These are phyloP conservation scores for Aspergillus fischeri DNA, from an alignment of 2,329 filamentous ascomycete genomes.

Conservation along the genomic window DNA sequence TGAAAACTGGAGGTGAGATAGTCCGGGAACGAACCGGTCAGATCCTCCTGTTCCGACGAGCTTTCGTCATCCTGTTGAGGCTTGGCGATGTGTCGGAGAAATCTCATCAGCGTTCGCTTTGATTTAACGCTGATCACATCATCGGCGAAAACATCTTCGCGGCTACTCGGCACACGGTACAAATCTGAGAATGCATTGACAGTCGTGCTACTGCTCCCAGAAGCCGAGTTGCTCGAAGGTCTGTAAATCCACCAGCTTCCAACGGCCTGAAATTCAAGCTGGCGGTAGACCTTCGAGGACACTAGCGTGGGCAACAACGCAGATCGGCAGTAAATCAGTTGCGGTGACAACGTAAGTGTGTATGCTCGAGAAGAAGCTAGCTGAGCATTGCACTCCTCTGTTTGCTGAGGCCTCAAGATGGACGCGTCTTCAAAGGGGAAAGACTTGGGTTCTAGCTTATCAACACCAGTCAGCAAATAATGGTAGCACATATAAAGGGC, in stretches of 20 bases:
- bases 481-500: slow-evolving; percentile 1
- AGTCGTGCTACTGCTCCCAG: slow-evolving; percentile 6
- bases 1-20: slow-evolving; percentile 54
- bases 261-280: slow-evolving; percentile 89
- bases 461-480: slow-evolving; percentile 20
- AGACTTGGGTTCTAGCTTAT: slow-evolving; percentile 29
- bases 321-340: slow-evolving; percentile 81
- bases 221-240: slow-evolving; percentile 14
- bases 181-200: slow-evolving; percentile 40
- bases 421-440: slow-evolving; percentile 39
- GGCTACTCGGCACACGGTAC: slow-evolving; percentile 74
- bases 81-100: slow-evolving; percentile 77
- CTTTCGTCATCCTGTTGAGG: slow-evolving; percentile 50
- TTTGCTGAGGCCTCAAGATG: slow-evolving; percentile 21
- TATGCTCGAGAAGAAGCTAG: slow-evolving; percentile 65
- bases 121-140: slow-evolving; percentile 70
- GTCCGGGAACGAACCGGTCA: slow-evolving; percentile 51
- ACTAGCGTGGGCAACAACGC: slow-evolving; percentile 73
- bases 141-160: slow-evolving; percentile 87
- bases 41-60: slow-evolving; percentile 50
- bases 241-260: slow-evolving; percentile 82
- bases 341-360: slow-evolving; percentile 76
- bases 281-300: slow-evolving; percentile 81
- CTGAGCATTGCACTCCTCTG: slow-evolving; percentile 15
- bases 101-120: slow-evolving; percentile 88